Evolutionary conservation across 495 filamentous ascomycete species (phyloP).

Genomic region (Talaromyces thailandensis): DNA sequence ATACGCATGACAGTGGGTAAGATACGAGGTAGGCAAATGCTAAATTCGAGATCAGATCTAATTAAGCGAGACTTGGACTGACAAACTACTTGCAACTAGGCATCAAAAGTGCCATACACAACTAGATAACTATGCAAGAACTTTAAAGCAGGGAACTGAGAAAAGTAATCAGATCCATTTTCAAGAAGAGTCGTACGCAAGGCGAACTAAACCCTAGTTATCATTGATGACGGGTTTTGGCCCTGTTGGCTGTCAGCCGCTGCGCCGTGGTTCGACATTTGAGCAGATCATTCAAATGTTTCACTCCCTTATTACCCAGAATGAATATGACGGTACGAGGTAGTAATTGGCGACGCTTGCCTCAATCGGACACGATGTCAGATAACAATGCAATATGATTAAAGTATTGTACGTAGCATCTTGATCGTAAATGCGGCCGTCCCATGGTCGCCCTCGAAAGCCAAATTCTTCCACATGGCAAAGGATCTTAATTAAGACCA

Average conservation of each 20-base stretch:
- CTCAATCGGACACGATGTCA: not conserved
- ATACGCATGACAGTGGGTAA: not conserved
- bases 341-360: not conserved
- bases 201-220: not conserved
- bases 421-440: not conserved
- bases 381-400: not conserved
- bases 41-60: not conserved
- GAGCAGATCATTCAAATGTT: not conserved
- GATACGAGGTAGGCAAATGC: not conserved
- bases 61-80: not conserved
- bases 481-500: not conserved
- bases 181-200: not conserved
- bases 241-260: not conserved
- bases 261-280: not conserved
- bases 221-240: not conserved
- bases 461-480: not conserved
- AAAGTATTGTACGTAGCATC: not conserved
- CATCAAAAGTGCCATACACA: not conserved
- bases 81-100: not conserved
- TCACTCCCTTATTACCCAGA: not conserved
- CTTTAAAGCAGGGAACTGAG: not conserved
- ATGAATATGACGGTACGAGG: not conserved
- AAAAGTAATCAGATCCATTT: no score
- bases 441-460: not conserved
- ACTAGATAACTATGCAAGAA: not conserved